Evolutionary conservation across 345 rosid genomes (phyloP), one percentile per base, ranked within the genome.

Genomic region (Ceriops tagal): DNA sequence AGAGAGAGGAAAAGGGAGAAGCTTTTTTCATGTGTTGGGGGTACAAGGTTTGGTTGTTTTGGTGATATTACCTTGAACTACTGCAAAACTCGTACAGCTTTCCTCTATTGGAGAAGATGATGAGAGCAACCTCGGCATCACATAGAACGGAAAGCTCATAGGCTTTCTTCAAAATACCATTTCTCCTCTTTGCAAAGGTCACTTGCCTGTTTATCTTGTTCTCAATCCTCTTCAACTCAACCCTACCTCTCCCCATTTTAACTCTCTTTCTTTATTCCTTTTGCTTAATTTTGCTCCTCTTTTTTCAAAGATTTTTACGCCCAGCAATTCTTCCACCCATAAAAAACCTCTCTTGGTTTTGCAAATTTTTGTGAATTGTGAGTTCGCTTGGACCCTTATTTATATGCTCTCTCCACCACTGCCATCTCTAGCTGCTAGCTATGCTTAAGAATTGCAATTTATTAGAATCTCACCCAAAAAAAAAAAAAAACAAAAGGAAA

Each of bases 31-130:
- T 69, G 66, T 63, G 31, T 70, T 74, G 24, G 30, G 70, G 70
- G 58, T 43, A 67, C 32, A 56, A 57, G 51, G 63, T 64, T 71
- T 73, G 60, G 74, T 84, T 68, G 71, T 78, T 82, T 80, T 78
- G 58, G 74, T 78, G 75, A 79, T 80, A 43, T 39, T 43, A 90
- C 98, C 98, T 91, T 75, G 98, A 88, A 77, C 97, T 88, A 73
- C 98, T 93, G 91, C 96, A 93, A 82, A 93, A 93, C 86, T 93
- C 98, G 89, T 91, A 88, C 85, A 91, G 87, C 79, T 93, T 93
- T 65, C 98, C 98, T 79, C 98, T 87, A 87, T 82, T 91, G 64
- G 98, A 93, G 97, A 93, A 93, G 92, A 93, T 83, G 93, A 93
- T 93, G 90, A 93, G 97, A 78, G 98, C 97, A 82, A 93, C 89